Percentiles rank a stretch among this genome's conserved stretches.
These are phyloP conservation scores for Teratosphaeria viscida DNA, from an alignment of 2,329 filamentous ascomycete species.

Conservation along the genomic window DNA sequence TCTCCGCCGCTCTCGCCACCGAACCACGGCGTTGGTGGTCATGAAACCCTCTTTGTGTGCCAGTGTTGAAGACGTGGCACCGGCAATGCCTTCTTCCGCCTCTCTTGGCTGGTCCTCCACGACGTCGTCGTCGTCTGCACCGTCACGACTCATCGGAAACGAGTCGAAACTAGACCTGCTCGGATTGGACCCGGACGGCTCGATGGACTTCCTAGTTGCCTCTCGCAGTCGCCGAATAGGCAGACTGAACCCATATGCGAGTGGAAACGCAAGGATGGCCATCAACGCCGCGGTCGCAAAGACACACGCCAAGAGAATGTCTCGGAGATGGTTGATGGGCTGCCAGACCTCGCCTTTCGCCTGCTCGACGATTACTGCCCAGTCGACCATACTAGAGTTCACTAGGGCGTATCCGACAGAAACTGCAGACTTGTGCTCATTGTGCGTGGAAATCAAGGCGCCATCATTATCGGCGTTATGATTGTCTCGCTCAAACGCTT, in stretches of 20 bases:
- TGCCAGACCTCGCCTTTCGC: constrained; percentile 61
- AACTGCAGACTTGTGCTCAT: constrained; percentile 60
- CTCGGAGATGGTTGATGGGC: constrained; percentile 64
- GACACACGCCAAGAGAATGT: constrained; percentile 72
- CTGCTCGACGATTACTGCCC: constrained; percentile 75
- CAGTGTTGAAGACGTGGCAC: constrained; percentile 10
- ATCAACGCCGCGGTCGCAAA: constrained; percentile 69
- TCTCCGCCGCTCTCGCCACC: constrained; percentile 16
- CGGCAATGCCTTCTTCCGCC: constrained; percentile 6
- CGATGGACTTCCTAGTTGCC: constrained; percentile 64
- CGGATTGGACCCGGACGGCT: constrained; percentile 47
- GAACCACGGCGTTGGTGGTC: constrained; percentile 19
- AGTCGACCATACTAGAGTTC: constrained; percentile 59
- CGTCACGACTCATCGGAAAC: constrained; percentile 10
- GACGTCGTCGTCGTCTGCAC: constrained; percentile 31
- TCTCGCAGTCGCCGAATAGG: constrained; percentile 68
- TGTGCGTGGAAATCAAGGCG: constrained; percentile 51
- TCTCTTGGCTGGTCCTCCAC: constrained; percentile 27
- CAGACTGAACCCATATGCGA: constrained; percentile 70
- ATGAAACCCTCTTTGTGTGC: constrained; percentile 39
- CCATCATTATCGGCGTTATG: constrained; percentile 52
- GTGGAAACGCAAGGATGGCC: constrained; percentile 60
- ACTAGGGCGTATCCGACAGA: constrained; percentile 73
- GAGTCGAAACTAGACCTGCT: constrained; percentile 31
- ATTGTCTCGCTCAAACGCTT: constrained; percentile 44